A percentile compares a stretch with the other conserved stretches of the same genome.
phyloP scores from a whole-genome alignment of 78 protist species.

The Emiliania huxleyi region DNA sequence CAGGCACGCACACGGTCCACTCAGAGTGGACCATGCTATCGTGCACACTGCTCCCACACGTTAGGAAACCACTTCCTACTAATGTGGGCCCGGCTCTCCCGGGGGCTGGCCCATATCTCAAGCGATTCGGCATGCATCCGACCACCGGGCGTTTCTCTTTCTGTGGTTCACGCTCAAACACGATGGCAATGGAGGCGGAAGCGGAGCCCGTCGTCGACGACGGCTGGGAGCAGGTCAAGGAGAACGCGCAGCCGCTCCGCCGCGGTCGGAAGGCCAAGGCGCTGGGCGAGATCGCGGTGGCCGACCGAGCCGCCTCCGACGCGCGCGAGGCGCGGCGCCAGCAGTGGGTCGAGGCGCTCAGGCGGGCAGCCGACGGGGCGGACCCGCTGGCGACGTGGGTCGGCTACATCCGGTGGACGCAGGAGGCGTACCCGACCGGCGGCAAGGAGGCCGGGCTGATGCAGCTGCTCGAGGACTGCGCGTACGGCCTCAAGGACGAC shows the following conservation, averaged over 20 bases:
- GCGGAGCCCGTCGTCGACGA: too few species aligned
- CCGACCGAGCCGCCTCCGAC: neutral
- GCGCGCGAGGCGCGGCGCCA: neutral
- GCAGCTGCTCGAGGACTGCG: neutral
- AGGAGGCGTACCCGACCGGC: neutral
- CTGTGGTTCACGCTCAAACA: too few species aligned
- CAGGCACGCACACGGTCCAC: too few species aligned
- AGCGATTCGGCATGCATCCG: too few species aligned
- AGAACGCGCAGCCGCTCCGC: neutral
- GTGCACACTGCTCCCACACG: too few species aligned
- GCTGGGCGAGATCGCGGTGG: too few species aligned
- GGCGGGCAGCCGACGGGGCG: neutral
- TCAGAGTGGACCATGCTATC: too few species aligned
- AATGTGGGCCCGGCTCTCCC: too few species aligned
- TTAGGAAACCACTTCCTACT: too few species aligned
- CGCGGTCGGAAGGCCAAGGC: neutral
- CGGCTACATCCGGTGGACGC: neutral
- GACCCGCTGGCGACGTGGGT: conserved; percentile 4
- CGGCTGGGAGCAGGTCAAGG: neutral
- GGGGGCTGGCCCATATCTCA: too few species aligned
- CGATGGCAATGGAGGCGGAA: too few species aligned
- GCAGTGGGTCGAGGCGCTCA: neutral
- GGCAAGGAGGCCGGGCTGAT: neutral
- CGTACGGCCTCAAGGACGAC: neutral
- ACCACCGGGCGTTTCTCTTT: too few species aligned